Base-by-base conservation (phyloP, 208 protist genomes). In the Trypanosoma vivax region DNA sequence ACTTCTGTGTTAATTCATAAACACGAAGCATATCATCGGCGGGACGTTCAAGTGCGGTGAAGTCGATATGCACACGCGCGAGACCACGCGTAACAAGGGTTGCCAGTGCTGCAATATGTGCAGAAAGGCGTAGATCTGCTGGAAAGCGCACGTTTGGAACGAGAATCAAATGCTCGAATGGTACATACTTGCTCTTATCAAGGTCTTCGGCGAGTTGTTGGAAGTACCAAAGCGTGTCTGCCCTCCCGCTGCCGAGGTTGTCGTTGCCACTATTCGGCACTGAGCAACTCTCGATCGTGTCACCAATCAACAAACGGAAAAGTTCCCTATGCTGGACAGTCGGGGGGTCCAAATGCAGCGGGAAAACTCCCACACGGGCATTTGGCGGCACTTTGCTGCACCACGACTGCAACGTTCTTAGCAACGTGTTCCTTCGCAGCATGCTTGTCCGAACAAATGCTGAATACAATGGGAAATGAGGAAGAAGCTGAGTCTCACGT, bases 61-160 rank as follows among this genome's bases (percentile, higher is more conserved):
- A 92, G 59, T 94, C 88, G 10, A 90, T 79, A 60, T 92, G 81
- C 5, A 92, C 83, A 42, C 73, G 67, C 0, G 80, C 59, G 25
- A 94, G 61, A 2, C 78, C 83, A 41, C 80, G 73, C 46, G 79
- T 76, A 7, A 73, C 78, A 24, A 94, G 75, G 9, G 83, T 72
- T 42, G 88, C 70, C 13, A 94, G 45, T 3, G 88, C 88, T 5
- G 88, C 88, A 24, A 94, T 65, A 59, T 94, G 83, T 19, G 77
- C 83, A 6, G 87, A 94, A 30, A 79, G 70, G 13, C 73, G 71
- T 29, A 91, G 57, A 14, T 70, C 78, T 6, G 89, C 79, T 6
- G 88, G 88, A 63, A 83, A 83, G 14, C 78, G 79, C 9, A 83
- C 90, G 66, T 94, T 90, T 38, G 88, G 88, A 37, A 94, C 69